Evolutionary conservation across 768 basidiomycete genomes (phyloP).

Genomic region (Aureoboletus auriporus): DNA sequence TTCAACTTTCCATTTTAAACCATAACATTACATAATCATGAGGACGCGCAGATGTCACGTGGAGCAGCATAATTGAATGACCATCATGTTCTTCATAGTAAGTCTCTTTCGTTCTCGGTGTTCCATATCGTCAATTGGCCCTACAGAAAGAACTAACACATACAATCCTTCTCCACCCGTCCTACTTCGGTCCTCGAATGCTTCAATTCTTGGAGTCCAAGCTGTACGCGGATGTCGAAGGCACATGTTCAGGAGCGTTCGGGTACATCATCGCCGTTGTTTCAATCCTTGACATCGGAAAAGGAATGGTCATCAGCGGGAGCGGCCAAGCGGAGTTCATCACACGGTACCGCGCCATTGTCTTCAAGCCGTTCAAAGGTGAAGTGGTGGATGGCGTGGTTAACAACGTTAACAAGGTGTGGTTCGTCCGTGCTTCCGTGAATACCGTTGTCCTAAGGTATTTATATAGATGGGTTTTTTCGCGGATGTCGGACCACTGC

Average conservation of each 20-base stretch:
- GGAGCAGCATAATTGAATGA: background rate
- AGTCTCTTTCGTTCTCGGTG: constrained; percentile 26
- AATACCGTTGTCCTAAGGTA: background rate
- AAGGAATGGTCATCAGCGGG: constrained; percentile 87
- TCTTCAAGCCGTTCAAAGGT: constrained; percentile 99
- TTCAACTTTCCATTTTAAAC: constrained; percentile 20
- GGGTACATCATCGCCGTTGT: constrained; percentile 94
- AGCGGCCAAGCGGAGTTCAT: constrained; percentile 96
- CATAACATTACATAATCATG: constrained; percentile 15
- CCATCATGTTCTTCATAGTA: constrained; percentile 68
- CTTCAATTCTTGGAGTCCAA: constrained; percentile 89
- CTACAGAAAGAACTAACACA: constrained; percentile 93
- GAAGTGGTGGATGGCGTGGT: constrained; percentile 98
- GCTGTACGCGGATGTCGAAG: constrained; percentile 94
- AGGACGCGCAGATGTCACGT: constrained; percentile 10
- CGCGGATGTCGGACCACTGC: constrained; percentile 90
- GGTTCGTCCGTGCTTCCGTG: background rate
- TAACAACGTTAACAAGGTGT: constrained; percentile 90
- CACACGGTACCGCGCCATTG: constrained; percentile 91
- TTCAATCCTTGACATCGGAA: constrained; percentile 85
- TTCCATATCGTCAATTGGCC: constrained; percentile 2
- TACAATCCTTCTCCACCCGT: constrained; percentile 94
- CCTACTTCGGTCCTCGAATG: constrained; percentile 97
- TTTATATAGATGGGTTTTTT: constrained; percentile 91
- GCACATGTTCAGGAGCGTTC: constrained; percentile 92